Conservation (phyloP, 2,329 filamentous ascomycete species). For the Neonectria hederae region DNA sequence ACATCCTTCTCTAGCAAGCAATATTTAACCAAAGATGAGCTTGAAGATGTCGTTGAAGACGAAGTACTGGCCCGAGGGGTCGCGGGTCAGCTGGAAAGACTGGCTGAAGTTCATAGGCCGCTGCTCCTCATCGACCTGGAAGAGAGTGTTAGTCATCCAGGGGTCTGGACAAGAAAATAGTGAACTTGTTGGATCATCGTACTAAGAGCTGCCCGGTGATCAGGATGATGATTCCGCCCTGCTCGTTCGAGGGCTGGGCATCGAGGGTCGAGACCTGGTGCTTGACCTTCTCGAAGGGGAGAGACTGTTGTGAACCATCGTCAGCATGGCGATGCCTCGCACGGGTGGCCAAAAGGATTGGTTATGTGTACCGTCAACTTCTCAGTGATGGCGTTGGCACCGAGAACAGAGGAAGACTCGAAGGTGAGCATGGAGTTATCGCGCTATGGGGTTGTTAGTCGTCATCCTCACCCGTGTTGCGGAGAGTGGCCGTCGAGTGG, state of each 20-base stretch:
- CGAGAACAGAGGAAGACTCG: constrained; percentile 75
- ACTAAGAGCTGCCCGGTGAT: constrained; percentile 89
- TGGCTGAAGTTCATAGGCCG: constrained; percentile 92
- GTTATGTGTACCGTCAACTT: constrained; percentile 76
- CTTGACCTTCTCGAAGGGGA: constrained; percentile 84
- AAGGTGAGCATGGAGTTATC: constrained; percentile 93
- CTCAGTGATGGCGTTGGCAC: constrained; percentile 73
- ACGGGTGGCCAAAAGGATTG: not conserved
- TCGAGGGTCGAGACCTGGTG: constrained; percentile 83
- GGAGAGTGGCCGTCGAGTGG: not conserved
- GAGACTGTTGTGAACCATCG: constrained; percentile 58
- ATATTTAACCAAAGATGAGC: constrained; percentile 73
- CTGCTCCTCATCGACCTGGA: constrained; percentile 85
- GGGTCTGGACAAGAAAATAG: constrained; percentile 18
- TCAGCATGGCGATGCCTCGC: constrained; percentile 18
- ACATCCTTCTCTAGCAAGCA: not conserved
- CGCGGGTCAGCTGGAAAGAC: constrained; percentile 83
- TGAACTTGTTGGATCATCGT: constrained; percentile 47
- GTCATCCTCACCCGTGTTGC: not conserved
- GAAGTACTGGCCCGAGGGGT: constrained; percentile 76
- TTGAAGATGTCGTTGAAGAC: constrained; percentile 97
- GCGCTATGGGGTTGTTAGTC: constrained; percentile 62
- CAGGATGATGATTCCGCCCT: constrained; percentile 81
- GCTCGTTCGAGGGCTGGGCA: constrained; percentile 75
- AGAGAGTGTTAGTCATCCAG: constrained; percentile 9